Conservation (phyloP, 1,284 basidiomycete genomes). For the Rhodotorula sp. region DNA sequence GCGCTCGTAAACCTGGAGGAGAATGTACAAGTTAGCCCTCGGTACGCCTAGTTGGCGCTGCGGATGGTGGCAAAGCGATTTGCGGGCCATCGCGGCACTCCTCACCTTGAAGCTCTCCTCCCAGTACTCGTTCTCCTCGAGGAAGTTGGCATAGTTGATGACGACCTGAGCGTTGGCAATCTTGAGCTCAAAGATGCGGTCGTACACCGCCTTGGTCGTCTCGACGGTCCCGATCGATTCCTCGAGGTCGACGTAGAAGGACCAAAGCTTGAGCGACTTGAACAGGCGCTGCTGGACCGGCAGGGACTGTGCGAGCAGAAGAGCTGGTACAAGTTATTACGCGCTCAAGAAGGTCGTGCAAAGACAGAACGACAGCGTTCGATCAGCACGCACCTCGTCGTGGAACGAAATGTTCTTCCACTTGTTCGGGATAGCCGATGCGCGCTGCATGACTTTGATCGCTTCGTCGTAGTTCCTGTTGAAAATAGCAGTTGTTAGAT, state of each 20-base stretch:
- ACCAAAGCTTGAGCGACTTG: conserved; percentile 98
- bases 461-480: conserved; percentile 91
- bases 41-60: too few species aligned
- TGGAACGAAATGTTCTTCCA: conserved; percentile 83
- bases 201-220: conserved; percentile 87
- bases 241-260: conserved; percentile 95
- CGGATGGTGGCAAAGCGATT: not conserved
- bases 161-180: conserved; percentile 98
- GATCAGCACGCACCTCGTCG: conserved; percentile 70
- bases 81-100: not conserved
- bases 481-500: not conserved
- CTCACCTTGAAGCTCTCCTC: conserved; percentile 94
- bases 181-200: conserved; percentile 93
- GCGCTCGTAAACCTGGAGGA: conserved; percentile 81
- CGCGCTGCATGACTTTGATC: conserved; percentile 91
- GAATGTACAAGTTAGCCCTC: not conserved
- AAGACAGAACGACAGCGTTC: too few species aligned
- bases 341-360: not conserved
- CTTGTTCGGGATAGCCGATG: conserved; percentile 82
- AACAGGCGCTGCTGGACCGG: conserved; percentile 86
- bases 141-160: conserved; percentile 93
- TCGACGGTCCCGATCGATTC: conserved; percentile 94
- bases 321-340: not conserved
- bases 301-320: conserved; percentile 58
- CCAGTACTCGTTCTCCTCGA: conserved; percentile 97